Evolutionary conservation across 139 green algal genomes (phyloP).

Genomic region (Picochlorum sp.): DNA sequence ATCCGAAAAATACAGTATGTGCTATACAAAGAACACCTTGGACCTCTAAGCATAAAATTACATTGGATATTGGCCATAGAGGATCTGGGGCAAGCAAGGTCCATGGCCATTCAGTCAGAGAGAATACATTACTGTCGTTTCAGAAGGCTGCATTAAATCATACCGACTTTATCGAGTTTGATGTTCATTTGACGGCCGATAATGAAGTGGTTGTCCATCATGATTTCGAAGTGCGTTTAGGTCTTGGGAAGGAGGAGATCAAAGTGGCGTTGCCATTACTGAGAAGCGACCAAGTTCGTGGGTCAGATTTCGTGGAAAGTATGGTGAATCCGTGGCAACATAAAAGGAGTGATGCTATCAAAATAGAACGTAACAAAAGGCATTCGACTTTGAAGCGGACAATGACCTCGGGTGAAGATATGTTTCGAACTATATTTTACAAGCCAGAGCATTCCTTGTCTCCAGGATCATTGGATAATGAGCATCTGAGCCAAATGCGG

Average conservation of each 20-base stretch:
- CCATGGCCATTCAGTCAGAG: slow-evolving; percentile 19
- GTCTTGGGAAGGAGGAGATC: slow-evolving; percentile 16
- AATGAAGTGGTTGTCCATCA: slow-evolving; percentile 36
- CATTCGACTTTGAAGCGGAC: slow-evolving; percentile 19
- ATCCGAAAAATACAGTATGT: slow-evolving; percentile 26
- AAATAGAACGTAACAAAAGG: slow-evolving; percentile 7
- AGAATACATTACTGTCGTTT: slow-evolving; percentile 43
- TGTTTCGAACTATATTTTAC: slow-evolving; percentile 20
- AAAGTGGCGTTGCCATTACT: slow-evolving; percentile 20
- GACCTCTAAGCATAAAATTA: slow-evolving; percentile 7
- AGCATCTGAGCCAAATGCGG: neutral
- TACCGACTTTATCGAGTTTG: slow-evolving; percentile 36
- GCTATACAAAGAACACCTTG: slow-evolving; percentile 28
- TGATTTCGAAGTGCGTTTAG: slow-evolving; percentile 31
- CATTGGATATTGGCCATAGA: slow-evolving; percentile 38
- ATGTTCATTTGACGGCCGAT: slow-evolving; percentile 26
- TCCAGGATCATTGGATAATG: neutral
- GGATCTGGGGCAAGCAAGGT: slow-evolving; percentile 21
- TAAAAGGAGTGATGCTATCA: neutral
- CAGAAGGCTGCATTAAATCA: slow-evolving; percentile 29
- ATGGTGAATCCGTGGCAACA: slow-evolving; percentile 3
- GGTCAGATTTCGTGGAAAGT: slow-evolving; percentile 11
- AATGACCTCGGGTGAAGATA: slow-evolving; percentile 27
- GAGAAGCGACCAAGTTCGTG: slow-evolving; percentile 17
- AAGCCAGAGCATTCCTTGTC: slow-evolving; percentile 8